Evolutionary conservation across 352 stramenopile genomes (phyloP), one percentile per base, ranked within the genome.

Genomic region (Stephanocyclus meneghinianus): DNA sequence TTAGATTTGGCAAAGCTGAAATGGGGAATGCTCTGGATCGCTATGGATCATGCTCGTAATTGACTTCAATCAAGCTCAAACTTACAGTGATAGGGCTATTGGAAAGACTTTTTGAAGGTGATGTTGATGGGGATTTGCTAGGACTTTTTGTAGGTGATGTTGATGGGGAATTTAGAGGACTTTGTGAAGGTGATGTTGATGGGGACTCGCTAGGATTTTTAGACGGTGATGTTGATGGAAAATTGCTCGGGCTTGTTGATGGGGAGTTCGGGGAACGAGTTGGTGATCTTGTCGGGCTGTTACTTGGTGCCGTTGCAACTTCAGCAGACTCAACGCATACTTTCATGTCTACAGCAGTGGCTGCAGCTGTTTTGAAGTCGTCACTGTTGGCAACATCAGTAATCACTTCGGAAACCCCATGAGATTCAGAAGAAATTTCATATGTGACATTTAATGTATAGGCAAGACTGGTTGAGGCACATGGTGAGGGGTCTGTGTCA

Each of bases 401-500:
- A 15, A 80, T 70, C 15, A 42, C 4, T 35, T 44, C 55, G 21
- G 18, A 42, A 4, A 65, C 48, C 5, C 48, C 64, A 3, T 16
- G 16, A 21, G 18, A 6, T 13, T 71, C 57, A 30, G 60, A 55
- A 26, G 47, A 75, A 30, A 81, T 47, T 35, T 62, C 51, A 47
- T 72, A 74, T 1, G 18, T 29, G 16, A 81, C 44, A 50, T 29
- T 40, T 21, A 81, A 15, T 42, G 29, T 18, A 50, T 72, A 66
- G 1, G 0, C 40, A 55, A 55, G 26, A 37, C 74, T 35, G 21
- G 21, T 29, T 7, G 63, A 26, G n/a, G 42, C 32, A 47, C 50
- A 65, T 44, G n/a, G 29, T n/a, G 65, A 35, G 13, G n/a, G 4
- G 7, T 21, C 6, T 11, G 7, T 30, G 21, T 26, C 21, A 26